A percentile compares a stretch with the other conserved stretches of the same genome.
Conservation (phyloP, 73 alveolate genomes). For the Paramecium tetraurelia region DNA sequence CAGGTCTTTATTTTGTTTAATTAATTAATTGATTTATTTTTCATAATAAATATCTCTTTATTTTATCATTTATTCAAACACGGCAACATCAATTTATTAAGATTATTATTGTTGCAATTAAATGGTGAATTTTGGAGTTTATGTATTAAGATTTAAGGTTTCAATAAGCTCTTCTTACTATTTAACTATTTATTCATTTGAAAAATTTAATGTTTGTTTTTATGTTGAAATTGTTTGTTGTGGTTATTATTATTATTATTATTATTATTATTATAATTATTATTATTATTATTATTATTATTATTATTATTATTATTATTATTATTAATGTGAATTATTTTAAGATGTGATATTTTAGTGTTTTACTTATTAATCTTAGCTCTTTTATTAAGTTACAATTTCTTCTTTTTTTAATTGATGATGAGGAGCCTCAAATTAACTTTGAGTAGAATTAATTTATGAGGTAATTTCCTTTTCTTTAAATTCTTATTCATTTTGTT, state of each 20-base stretch:
- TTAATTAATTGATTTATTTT: background rate
- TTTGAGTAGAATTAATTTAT: background rate
- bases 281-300: too few relatives aligned
- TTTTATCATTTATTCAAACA: background rate
- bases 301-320: background rate
- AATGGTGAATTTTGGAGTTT: background rate
- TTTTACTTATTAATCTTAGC: background rate
- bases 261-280: too few relatives aligned
- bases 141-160: background rate
- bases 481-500: background rate
- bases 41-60: conserved; percentile 1
- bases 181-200: background rate
- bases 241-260: background rate
- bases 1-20: background rate
- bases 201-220: background rate
- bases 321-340: background rate
- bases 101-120: background rate
- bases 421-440: background rate
- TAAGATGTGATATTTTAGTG: background rate
- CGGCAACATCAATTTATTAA: background rate
- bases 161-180: background rate
- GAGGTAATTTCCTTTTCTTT: background rate
- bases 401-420: background rate
- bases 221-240: background rate
- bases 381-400: background rate